Evolutionary conservation across 306 rosid species (phyloP), one percentile per base, ranked within the genome.

Genomic region (Comarum palustre): DNA sequence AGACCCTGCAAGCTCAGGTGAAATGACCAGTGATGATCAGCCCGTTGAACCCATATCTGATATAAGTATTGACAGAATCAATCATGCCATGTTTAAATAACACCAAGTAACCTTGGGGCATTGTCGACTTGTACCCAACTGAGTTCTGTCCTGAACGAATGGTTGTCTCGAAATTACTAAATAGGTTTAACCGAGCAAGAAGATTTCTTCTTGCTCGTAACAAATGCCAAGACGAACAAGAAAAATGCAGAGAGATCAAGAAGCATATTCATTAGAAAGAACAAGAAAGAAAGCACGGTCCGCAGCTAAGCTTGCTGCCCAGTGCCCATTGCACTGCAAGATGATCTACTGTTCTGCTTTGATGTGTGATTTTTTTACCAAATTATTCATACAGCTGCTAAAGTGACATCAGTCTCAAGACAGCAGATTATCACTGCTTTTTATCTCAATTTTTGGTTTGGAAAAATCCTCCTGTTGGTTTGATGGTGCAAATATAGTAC

Each of bases 11-110:
- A 73, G 82, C 51, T 68, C 59, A 19, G 68, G 24, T 63, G 78
- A 75, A 4, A 29, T 27, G 42, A 86, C 74, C 17, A 86, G 71
- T 45, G 94, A 84, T 63, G 94, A 89, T 58, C 87, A 75, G 64
- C 92, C 96, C 52, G 89, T 93, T 10, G 87, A 93, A 36, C 89
- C 96, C 63, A 87, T 90, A 54, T 88, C 90, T 12, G 96, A 93
- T 82, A 90, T 87, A 31, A 81, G 91, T 52, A 80, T 88, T 0
- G 75, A 78, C 74, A 83, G 61, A 80, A 88, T 93, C 75, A 93
- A 93, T 52, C 81, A 81, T 47, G 67, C 83, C 38, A 93, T 90
- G 98, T 93, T 90, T 82, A 82, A 82, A 48, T 68, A 71, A 76
- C 41, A 68, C 64, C 19, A 45, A 52, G 65, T 16, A 4, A 8